Conservation (phyloP, 495 filamentous ascomycete species). For the Tricharina praecox region DNA sequence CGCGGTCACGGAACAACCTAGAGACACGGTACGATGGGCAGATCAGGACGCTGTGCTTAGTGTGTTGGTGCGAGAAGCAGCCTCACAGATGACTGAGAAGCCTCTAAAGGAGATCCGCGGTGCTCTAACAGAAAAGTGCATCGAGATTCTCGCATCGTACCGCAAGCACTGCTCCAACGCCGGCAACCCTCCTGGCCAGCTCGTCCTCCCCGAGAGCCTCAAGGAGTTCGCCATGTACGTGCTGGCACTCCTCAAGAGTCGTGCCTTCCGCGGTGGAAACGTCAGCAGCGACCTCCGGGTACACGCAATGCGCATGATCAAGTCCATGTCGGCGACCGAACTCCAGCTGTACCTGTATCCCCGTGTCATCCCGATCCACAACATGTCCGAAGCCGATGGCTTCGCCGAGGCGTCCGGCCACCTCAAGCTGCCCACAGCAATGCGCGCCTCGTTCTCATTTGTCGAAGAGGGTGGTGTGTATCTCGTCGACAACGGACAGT, state of each 20-base stretch:
- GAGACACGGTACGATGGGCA: constrained; percentile 74
- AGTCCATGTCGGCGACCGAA: constrained; percentile 68
- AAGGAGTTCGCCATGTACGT: constrained; percentile 98
- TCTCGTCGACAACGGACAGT: constrained; percentile 90
- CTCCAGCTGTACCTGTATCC: constrained; percentile 89
- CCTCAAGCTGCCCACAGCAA: constrained; percentile 57
- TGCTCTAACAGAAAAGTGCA: constrained; percentile 72
- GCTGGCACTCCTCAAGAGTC: constrained; percentile 76
- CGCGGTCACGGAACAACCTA: constrained; percentile 64
- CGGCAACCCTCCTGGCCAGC: constrained; percentile 76
- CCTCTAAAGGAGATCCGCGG: constrained; percentile 77
- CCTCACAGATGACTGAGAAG: constrained; percentile 61
- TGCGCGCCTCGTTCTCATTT: constrained; percentile 72
- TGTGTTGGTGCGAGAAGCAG: constrained; percentile 82
- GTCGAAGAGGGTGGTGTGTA: constrained; percentile 95
- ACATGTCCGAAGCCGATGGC: constrained; percentile 71
- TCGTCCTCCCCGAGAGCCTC: constrained; percentile 86
- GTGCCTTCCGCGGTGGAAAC: constrained; percentile 76
- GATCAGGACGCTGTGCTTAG: constrained; percentile 86
- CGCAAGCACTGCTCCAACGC: constrained; percentile 66
- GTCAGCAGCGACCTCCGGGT: constrained; percentile 85
- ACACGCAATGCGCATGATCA: constrained; percentile 79
- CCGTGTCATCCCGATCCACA: constrained; percentile 80
- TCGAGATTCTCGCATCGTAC: constrained; percentile 87
- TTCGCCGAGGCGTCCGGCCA: constrained; percentile 77